These are phyloP conservation scores for Lathyrus oleraceus DNA, from an alignment of 306 rosid genomes.

Conservation along the genomic window DNA sequence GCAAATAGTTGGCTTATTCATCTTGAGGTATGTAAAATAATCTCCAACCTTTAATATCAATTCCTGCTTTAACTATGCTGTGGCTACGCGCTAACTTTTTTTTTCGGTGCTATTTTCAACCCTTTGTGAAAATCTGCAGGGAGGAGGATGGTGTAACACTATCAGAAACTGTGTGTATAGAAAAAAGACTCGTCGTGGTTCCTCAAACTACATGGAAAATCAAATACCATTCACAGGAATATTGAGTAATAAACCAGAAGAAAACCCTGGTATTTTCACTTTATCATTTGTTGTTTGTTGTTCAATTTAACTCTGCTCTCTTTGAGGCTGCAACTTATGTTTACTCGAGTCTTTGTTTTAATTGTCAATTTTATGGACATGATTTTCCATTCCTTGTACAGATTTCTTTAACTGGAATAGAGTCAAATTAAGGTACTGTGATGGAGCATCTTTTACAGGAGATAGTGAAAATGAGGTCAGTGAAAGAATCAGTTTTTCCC, in stretches of 20 bases:
- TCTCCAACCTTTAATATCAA: constrained; percentile 22
- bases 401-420: constrained; percentile 95
- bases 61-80: constrained; percentile 3
- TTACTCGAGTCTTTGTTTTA: neutral
- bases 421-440: constrained; percentile 84
- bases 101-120: neutral
- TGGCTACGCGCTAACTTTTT: neutral
- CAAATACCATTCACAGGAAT: constrained; percentile 76
- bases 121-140: constrained; percentile 47
- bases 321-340: constrained; percentile 23
- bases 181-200: constrained; percentile 80
- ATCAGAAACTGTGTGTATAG: constrained; percentile 68
- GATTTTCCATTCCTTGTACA: constrained; percentile 35
- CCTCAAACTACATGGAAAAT: constrained; percentile 77
- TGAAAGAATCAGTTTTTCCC: constrained; percentile 12
- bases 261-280: constrained; percentile 65
- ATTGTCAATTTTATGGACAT: constrained; percentile 14
- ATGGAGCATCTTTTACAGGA: constrained; percentile 87
- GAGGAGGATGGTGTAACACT: constrained; percentile 91
- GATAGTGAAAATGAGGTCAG: constrained; percentile 68
- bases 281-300: constrained; percentile 13
- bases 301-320: constrained; percentile 18
- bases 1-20: constrained; percentile 83
- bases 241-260: constrained; percentile 72
- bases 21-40: constrained; percentile 60